Conservation (phyloP, 2,329 filamentous ascomycete genomes). For the Tympanopsis confertula region DNA sequence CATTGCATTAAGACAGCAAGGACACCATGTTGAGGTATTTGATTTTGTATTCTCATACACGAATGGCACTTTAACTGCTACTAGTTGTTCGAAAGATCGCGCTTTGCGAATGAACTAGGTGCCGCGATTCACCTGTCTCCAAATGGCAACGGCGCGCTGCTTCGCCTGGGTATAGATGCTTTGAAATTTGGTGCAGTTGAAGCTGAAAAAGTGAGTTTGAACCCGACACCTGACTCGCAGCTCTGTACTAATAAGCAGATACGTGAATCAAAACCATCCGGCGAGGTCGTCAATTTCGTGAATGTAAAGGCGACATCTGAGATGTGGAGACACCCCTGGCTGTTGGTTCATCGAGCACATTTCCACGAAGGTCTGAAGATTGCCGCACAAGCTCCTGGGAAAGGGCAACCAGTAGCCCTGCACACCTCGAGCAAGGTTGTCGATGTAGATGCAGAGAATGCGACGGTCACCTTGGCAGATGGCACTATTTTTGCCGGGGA, state of each 20-base stretch:
- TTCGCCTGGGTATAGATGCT: constrained; percentile 21
- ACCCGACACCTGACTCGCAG: too few species aligned
- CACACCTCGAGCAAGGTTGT: constrained; percentile 28
- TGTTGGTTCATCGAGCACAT: constrained; percentile 37
- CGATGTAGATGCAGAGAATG: constrained; percentile 25
- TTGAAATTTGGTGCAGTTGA: constrained; percentile 20
- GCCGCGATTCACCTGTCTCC: constrained; percentile 52
- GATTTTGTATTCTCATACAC: background rate
- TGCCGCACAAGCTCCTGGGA: constrained; percentile 23
- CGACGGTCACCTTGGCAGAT: constrained; percentile 29
- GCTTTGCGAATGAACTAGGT: constrained; percentile 41
- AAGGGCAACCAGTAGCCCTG: constrained; percentile 17
- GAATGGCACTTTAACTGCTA: background rate
- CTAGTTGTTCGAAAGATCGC: constrained; percentile 42
- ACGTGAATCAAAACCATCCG: constrained; percentile 8
- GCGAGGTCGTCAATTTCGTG: constrained; percentile 9
- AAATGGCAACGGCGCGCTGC: constrained; percentile 46
- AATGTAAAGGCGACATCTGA: too few species aligned
- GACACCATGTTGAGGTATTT: constrained; percentile 30
- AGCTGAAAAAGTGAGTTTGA: background rate
- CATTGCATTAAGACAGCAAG: constrained; percentile 37
- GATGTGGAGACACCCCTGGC: too few species aligned
- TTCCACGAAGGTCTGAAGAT: constrained; percentile 39
- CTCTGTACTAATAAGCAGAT: constrained; percentile 12
- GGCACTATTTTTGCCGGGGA: constrained; percentile 31